phyloP scores from a whole-genome alignment of 73 alveolate species.

The Durusdinium trenchii region DNA sequence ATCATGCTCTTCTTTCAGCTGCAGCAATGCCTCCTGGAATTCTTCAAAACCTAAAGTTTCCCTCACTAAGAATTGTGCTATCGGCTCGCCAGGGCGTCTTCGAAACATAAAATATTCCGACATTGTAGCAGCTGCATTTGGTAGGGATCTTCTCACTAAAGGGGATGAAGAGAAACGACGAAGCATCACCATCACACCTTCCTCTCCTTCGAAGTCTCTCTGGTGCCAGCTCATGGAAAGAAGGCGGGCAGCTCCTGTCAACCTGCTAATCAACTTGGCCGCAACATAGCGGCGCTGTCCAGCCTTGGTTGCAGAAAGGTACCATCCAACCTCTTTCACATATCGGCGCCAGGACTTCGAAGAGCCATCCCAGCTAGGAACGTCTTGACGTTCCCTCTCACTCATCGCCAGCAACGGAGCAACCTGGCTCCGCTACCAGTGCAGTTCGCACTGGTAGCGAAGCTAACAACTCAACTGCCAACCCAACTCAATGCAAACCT shows the following conservation, averaged over 20 bases:
- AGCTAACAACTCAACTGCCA: too few relatives aligned
- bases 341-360: neutral
- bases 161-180: neutral
- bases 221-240: neutral
- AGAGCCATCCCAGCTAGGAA: conserved; percentile 31
- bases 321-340: neutral
- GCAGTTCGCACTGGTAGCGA: neutral
- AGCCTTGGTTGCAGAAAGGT: neutral
- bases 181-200: neutral
- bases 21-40: neutral
- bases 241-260: neutral
- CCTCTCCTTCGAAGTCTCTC: neutral
- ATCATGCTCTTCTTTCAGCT: conserved; percentile 11
- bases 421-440: conserved; percentile 23
- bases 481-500: too few relatives aligned
- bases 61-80: neutral
- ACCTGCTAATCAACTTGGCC: neutral
- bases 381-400: neutral
- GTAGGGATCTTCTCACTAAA: neutral
- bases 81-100: neutral
- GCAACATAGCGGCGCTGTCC: conserved; percentile 6
- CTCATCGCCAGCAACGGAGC: too few relatives aligned
- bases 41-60: conserved; percentile 41
- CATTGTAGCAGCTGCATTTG: conserved; percentile 60
- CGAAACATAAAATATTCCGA: neutral